Evolutionary conservation across 148 eudicot species (phyloP).

Genomic region (Linanthus parryae): DNA sequence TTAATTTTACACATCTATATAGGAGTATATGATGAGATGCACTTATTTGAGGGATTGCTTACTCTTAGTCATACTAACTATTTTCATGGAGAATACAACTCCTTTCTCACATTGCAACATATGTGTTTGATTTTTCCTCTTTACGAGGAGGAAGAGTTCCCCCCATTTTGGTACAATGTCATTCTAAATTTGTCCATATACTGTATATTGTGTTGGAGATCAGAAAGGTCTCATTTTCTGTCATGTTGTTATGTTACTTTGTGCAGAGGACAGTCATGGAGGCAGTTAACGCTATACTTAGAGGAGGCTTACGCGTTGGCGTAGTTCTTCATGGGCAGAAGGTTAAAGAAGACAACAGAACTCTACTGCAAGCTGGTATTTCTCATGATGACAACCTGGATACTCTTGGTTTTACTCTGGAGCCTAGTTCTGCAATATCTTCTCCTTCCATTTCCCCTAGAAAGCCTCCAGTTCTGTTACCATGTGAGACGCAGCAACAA

Average conservation of each 20-base stretch:
- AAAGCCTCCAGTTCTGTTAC: conserved; percentile 32
- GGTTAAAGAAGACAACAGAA: conserved; percentile 79
- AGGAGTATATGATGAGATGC: too few relatives aligned
- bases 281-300: conserved; percentile 70
- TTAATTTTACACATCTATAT: too few relatives aligned
- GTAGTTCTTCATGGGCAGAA: conserved; percentile 87
- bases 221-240: neutral
- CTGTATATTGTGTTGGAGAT: neutral
- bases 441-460: conserved; percentile 33
- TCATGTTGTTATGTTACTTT: conserved; percentile 7
- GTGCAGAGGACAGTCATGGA: conserved; percentile 78
- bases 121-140: neutral
- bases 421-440: conserved; percentile 50
- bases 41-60: too few relatives aligned
- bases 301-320: conserved; percentile 77
- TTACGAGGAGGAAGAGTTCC: neutral
- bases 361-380: conserved; percentile 75
- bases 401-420: conserved; percentile 65
- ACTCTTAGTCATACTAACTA: too few relatives aligned
- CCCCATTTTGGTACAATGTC: neutral
- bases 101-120: too few relatives aligned
- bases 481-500: conserved; percentile 33
- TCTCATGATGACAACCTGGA: conserved; percentile 56
- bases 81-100: too few relatives aligned
- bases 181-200: neutral